Conservation (phyloP, 2,329 filamentous ascomycete genomes). For the Penicillium sp. region DNA sequence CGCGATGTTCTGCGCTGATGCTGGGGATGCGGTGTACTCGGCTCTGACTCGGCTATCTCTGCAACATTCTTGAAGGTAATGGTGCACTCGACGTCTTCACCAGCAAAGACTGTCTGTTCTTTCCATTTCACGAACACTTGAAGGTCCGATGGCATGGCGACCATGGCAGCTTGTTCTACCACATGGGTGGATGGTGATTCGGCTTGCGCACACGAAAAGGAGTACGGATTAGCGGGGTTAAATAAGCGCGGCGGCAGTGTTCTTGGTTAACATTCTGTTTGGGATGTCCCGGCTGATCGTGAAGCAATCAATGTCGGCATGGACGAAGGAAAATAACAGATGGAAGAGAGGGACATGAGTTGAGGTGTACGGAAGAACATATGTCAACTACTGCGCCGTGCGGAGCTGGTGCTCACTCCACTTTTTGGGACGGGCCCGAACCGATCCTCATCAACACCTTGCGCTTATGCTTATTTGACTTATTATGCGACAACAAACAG, state of each 20-base stretch:
- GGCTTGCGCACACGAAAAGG: conserved; percentile 17
- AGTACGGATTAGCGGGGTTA: conserved; percentile 15
- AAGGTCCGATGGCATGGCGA: conserved; percentile 65
- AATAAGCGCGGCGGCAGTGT: conserved; percentile 16
- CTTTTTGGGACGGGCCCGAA: not conserved
- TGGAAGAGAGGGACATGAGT: not conserved
- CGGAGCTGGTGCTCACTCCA: conserved; percentile 1
- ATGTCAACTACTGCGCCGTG: not conserved
- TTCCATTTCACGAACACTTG: conserved; percentile 95
- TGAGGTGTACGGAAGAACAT: not conserved
- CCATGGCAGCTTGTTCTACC: conserved; percentile 24
- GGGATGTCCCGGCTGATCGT: conserved; percentile 6
- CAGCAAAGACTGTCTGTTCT: conserved; percentile 90
- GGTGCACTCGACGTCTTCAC: conserved; percentile 90
- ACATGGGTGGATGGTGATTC: conserved; percentile 25
- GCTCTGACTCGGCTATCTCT: conserved; percentile 36
- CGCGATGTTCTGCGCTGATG: conserved; percentile 38
- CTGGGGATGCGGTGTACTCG: conserved; percentile 22
- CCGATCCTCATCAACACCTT: too few species aligned
- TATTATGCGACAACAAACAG: too few species aligned
- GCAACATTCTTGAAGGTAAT: conserved; percentile 92
- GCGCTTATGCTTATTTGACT: too few species aligned
- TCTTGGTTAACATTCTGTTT: conserved; percentile 25
- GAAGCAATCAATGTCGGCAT: conserved; percentile 3
- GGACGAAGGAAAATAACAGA: not conserved